Conservation (phyloP, 164 flowering plant genomes). For the Taxillus chinensis region DNA sequence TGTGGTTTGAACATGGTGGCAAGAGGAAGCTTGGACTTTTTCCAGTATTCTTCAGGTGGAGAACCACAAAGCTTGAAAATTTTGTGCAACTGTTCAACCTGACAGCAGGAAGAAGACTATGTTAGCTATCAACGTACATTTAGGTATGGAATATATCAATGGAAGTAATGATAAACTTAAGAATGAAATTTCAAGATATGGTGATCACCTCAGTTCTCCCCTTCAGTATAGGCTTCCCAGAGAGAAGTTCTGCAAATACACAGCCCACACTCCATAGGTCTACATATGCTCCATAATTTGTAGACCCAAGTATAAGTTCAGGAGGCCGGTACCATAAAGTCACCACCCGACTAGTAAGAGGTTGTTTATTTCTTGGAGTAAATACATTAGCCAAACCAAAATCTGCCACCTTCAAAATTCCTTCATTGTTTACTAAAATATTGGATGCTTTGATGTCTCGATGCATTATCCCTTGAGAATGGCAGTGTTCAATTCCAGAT, state of each 20-base stretch:
- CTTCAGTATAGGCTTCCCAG: slow-evolving; percentile 54
- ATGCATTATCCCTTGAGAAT: slow-evolving; percentile 57
- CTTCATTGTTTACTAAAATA: slow-evolving; percentile 48
- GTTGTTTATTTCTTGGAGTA: slow-evolving; percentile 28
- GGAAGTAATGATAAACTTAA: not conserved
- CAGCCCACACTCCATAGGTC: slow-evolving; percentile 77
- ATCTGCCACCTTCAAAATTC: slow-evolving; percentile 47
- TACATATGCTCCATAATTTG: slow-evolving; percentile 44
- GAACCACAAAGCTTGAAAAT: slow-evolving; percentile 94
- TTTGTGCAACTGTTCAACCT: slow-evolving; percentile 94
- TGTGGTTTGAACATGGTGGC: slow-evolving; percentile 80
- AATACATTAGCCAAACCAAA: slow-evolving; percentile 49
- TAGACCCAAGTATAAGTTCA: slow-evolving; percentile 54
- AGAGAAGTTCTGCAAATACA: slow-evolving; percentile 53
- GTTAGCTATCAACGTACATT: too few species aligned
- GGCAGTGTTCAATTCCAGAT: slow-evolving; percentile 65
- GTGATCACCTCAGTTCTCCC: slow-evolving; percentile 56
- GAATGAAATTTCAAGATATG: not conserved
- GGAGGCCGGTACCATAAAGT: slow-evolving; percentile 82
- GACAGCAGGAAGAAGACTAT: slow-evolving; percentile 3
- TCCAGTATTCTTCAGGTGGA: slow-evolving; percentile 86
- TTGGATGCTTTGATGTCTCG: slow-evolving; percentile 61
- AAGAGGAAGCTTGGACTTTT: slow-evolving; percentile 64
- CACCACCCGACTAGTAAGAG: slow-evolving; percentile 60
- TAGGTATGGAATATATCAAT: not conserved